Evolutionary conservation across 2,329 filamentous ascomycete species (phyloP), one percentile per base, ranked within the genome.

Genomic region (Macrophomina pseudophaseolina): DNA sequence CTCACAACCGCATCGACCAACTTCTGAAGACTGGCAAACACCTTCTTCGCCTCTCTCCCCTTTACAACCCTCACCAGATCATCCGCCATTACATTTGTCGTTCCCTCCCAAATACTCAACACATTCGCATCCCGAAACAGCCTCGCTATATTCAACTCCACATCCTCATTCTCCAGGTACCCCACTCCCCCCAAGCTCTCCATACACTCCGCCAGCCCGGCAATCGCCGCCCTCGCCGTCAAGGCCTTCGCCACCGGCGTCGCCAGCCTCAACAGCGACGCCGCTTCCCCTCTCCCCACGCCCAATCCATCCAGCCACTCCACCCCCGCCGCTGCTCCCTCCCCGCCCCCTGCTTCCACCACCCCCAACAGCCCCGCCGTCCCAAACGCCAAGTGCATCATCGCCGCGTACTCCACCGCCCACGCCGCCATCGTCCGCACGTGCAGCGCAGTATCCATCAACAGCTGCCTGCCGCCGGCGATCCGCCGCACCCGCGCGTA

Each of bases 61-160:
- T 79, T 80, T 7, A 83, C 68, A 3, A 83, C 80, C 0, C 83
- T 75, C 33, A 84, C 76, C 5, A 83, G 75, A 69, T 86, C 84
- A 46, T 82, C 82, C 4, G 87, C 86, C 65, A 93, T 81, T 5
- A 93, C 88, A 71, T 91, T 89, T 0, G 89, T 91, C 0, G 90
- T 92, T 0, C 90, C 89, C 75, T 91, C 89, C 88, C 89, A 91
- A 58, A 92, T 91, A 14, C 86, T 83, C 60, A 87, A 78, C 2
- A 91, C 90, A 7, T 82, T 78, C 1, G 84, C 86, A 71, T 92
- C 90, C 7, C 91, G 84, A 71, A 88, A 87, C 0, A 92, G 79
- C 6, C 88, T 83, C 0, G 89, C 84, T 3, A 92, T 79, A 71
- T 92, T 93, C 66, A 91, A 80, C 44, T 87, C 84, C 59, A 88